These are phyloP conservation scores for Hemisphaericaspora xylofermentans DNA, from an alignment of 1,139 yeast genomes.

Conservation along the genomic window DNA sequence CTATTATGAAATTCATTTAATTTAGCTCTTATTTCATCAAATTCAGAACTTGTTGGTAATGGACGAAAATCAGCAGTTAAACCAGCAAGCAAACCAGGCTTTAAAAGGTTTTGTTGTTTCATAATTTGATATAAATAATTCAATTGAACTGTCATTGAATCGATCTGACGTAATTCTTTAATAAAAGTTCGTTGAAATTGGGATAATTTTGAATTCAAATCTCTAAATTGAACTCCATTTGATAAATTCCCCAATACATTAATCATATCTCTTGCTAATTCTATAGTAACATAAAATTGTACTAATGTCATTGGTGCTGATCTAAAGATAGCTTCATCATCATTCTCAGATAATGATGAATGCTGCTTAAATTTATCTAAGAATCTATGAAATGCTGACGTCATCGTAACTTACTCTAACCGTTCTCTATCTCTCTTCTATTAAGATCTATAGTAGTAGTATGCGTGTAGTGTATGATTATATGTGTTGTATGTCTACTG, in stretches of 20 bases:
- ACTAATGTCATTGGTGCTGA: conserved; percentile 95
- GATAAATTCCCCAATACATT: conserved; percentile 81
- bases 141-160: conserved; percentile 31
- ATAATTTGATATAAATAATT: conserved; percentile 34
- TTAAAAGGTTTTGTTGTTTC: conserved; percentile 29
- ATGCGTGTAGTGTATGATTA: too few species aligned
- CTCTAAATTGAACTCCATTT: conserved; percentile 84
- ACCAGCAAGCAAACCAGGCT: conserved; percentile 17
- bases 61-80: conserved; percentile 26
- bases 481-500: too few species aligned
- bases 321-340: conserved; percentile 41
- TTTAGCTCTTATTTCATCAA: conserved; percentile 28
- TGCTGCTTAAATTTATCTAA: not conserved
- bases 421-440: not conserved
- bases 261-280: conserved; percentile 84
- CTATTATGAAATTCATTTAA: conserved; percentile 25
- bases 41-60: conserved; percentile 31
- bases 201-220: conserved; percentile 73
- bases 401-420: not conserved
- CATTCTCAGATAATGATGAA: not conserved
- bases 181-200: conserved; percentile 88
- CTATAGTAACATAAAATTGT: conserved; percentile 89
- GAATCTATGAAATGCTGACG: not conserved
- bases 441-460: not conserved
- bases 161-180: conserved; percentile 66